Base-by-base conservation (phyloP, 352 stramenopile species). In the Phytophthora fragariaefolia region DNA sequence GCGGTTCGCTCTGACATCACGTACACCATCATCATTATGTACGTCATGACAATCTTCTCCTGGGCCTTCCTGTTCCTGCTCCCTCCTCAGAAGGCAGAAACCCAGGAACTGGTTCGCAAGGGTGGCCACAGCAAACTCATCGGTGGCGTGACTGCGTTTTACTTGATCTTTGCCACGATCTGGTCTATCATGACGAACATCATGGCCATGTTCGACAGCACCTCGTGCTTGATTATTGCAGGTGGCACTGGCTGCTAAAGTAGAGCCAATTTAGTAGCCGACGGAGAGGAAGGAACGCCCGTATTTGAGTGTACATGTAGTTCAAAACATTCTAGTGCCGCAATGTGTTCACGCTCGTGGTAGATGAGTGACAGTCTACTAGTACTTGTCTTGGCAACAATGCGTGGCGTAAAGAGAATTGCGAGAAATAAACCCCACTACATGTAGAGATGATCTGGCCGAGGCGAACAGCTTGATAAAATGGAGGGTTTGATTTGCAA, bases 11-110 rank as follows among this genome's bases (percentile, higher is more conserved):
- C 36, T 0, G 68, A 75, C 40, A 59, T 72, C 46, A 75, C 68
- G 51, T 72, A 75, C 47, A 57, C 57, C 7, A 60, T 62, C 6
- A 38, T 68, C 27, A 68, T 68, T n/a, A 62, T 62, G 50, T 68
- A 68, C 42, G 40, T 20, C 18, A 62, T 62, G 50, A 68, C 51
- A 3, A 32, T 26, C 6, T 62, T 68, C 24, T 34, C 50, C 4
- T 62, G 60, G 60, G 26, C 36, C 5, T 68, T 68, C 50, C 42
- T 68, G 38, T n/a, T 61, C 3, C 24, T 68, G 2, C 24, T 68
- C 17, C 60, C 51, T 3, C 8, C 9, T 0, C 51, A 68, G 15
- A 62, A 68, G 49, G 51, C 49, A 42, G 60, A 68, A 3, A 68
- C 60, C 7, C 42, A 68, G 32, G 18, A 38, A 6, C 43, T 68